Evolutionary conservation across 164 flowering plant species (phyloP), one percentile per base, ranked within the genome.

Genomic region (Chloranthus sessilifolius): DNA sequence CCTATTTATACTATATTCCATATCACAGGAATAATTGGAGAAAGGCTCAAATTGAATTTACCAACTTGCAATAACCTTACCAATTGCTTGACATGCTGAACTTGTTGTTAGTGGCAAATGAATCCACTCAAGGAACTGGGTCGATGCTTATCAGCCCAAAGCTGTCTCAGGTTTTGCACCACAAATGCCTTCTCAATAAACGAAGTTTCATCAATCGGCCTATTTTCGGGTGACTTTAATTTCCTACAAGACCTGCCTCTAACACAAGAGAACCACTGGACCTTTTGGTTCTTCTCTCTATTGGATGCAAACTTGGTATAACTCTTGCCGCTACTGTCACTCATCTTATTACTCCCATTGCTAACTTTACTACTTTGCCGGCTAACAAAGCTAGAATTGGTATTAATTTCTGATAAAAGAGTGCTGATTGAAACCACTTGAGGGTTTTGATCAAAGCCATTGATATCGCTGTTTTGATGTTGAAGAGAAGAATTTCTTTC

Each of bases 131-230:
- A 64, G 1, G 86, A 77, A 58, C 39, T 52, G 17, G 94, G 94
- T 55, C 54, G 80, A 65, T 84, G 65, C 53, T 76, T 76, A 53
- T 81, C 88, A 43, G 84, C 88, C 88, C 88, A 85, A 38, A 82
- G 77, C 22, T 64, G 78, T 50, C 82, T 76, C 50, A 82, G 60
- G 36, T 57, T 67, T 63, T 85, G 84, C 23, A 79, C 82, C 43
- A 85, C 86, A 49, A 73, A 52, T 26, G 86, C 84, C 71, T 70
- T 82, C 63, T 68, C 71, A 49, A 85, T 85, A 49, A 65, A 78
- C 17, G 74, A 60, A 45, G 82, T 59, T 56, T 85, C 88, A 70
- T 85, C 78, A 38, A 74, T 50, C 5, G 64, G 46, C 43, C 61
- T 44, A 12, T 24, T 50, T 43, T 80, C 81, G 12, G 84, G 77